These are phyloP conservation scores for Capsaspora owczarzaki DNA, from an alignment of 78 protist species.

Conservation along the genomic window DNA sequence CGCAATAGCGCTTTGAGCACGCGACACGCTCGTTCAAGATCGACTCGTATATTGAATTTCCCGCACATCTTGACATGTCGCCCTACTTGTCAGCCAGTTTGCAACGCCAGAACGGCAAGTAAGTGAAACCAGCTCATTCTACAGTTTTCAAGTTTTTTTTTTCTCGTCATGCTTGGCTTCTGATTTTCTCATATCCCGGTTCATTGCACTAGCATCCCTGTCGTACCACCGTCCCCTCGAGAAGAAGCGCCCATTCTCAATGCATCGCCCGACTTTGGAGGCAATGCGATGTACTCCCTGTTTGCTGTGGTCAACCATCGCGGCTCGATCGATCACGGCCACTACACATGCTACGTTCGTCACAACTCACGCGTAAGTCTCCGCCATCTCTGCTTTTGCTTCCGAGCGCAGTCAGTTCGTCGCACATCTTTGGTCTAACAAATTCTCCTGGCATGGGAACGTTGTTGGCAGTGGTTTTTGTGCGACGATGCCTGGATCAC, in stretches of 20 bases:
- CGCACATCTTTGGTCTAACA: not conserved
- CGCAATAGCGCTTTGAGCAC: not conserved
- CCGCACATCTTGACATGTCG: not conserved
- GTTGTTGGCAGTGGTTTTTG: not conserved
- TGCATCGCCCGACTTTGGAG: too few species aligned
- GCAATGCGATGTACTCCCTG: not conserved
- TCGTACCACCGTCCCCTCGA: too few species aligned
- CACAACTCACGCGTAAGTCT: not conserved
- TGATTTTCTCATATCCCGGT: too few species aligned
- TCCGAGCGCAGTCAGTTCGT: not conserved
- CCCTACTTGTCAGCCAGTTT: not conserved
- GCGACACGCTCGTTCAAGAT: not conserved
- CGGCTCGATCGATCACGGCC: not conserved
- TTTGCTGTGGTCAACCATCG: conserved; percentile 1
- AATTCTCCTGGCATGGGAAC: not conserved
- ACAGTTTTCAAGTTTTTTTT: too few species aligned
- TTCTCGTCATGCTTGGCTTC: too few species aligned
- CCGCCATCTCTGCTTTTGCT: not conserved
- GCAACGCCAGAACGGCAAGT: not conserved
- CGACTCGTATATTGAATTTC: not conserved
- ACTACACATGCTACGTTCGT: not conserved
- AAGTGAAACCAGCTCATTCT: not conserved
- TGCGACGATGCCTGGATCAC: not conserved
- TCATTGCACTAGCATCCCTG: too few species aligned
- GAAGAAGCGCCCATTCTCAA: too few species aligned